These are phyloP conservation scores for Cordyceps farinosa DNA, from an alignment of 2,329 filamentous ascomycete species.

Conservation along the genomic window DNA sequence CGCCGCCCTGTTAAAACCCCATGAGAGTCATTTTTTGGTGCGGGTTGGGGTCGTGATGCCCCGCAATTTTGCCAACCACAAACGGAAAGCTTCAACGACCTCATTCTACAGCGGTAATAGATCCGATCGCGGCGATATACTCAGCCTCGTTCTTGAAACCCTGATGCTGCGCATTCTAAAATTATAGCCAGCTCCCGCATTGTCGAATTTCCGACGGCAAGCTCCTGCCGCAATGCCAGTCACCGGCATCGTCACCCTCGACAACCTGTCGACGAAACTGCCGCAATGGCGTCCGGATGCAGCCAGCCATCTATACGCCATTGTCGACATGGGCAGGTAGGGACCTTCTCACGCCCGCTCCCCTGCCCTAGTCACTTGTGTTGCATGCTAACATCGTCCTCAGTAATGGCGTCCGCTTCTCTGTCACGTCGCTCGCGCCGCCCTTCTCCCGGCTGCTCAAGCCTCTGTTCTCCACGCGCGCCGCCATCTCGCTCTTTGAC, in stretches of 20 bases:
- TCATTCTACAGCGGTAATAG: not conserved
- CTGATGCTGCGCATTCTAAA: not conserved
- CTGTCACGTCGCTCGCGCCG: slow-evolving; percentile 75
- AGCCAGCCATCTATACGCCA: slow-evolving; percentile 49
- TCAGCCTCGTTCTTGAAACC: not conserved
- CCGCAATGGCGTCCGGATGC: slow-evolving; percentile 46
- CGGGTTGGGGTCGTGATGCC: not conserved
- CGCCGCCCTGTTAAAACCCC: no score
- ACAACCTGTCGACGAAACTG: slow-evolving; percentile 48
- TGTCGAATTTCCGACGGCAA: not conserved
- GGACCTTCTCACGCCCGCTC: slow-evolving; percentile 16
- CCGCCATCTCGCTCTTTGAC: slow-evolving; percentile 82
- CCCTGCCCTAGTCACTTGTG: not conserved
- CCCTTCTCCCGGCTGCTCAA: slow-evolving; percentile 67
- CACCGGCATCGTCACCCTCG: slow-evolving; percentile 47
- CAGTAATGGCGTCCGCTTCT: slow-evolving; percentile 92
- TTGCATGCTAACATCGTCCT: slow-evolving; percentile 8
- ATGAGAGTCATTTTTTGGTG: slow-evolving; percentile 3
- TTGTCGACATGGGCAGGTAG: slow-evolving; percentile 60
- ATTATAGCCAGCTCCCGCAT: not conserved
- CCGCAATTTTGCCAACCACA: slow-evolving; percentile 8
- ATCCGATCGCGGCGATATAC: not conserved
- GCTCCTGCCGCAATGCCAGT: slow-evolving; percentile 27
- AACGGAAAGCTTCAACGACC: not conserved
- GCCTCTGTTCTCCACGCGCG: slow-evolving; percentile 74